Evolutionary conservation across 345 rosid genomes (phyloP), one percentile per base, ranked within the genome.

Genomic region (Citrus glauca): DNA sequence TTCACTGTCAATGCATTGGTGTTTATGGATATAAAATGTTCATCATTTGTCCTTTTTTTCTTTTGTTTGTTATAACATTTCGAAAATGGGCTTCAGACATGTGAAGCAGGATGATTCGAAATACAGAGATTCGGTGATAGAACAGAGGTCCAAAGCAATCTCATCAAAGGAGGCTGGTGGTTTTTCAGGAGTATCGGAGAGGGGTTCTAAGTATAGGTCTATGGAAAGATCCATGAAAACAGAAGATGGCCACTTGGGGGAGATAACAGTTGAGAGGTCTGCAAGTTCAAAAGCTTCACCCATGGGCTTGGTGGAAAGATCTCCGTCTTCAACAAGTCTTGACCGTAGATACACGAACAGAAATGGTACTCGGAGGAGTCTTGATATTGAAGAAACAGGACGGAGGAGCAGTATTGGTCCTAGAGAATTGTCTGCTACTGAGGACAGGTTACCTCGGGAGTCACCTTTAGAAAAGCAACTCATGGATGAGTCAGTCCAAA

Each of bases 261-360:
- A 94, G 79, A 82, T 87, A 78, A 82, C 88, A 9, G 78, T 78
- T 66, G 99, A 92, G 82, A 91, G 90, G 85, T 84, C 97, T 57
- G 80, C 93, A 28, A 78, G 87, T 78, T 83, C 97, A 68, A 95
- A 89, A 90, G 94, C 93, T 78, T 93, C 93, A 19, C 95, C 97
- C 8, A 71, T 89, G 86, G 85, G 85, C 59, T 71, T 89, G 84
- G 81, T 75, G 57, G 98, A 92, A 81, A 90, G 93, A 78, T 93
- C 99, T 83, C 94, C 97, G 69, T 91, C 97, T 67, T 86, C 94
- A 37, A 85, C 87, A 13, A 88, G 93, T 87, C 74, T 89, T 81
- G 99, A 96, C 35, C 94, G 94, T 78, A 91, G 95, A 83, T 83
- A 84, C 79, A 61, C 65, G 33, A 87, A 81, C 80, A 89, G 92